Evolutionary conservation across 2,329 filamentous ascomycete species (phyloP).

Genomic region (Colletotrichum tabaci): DNA sequence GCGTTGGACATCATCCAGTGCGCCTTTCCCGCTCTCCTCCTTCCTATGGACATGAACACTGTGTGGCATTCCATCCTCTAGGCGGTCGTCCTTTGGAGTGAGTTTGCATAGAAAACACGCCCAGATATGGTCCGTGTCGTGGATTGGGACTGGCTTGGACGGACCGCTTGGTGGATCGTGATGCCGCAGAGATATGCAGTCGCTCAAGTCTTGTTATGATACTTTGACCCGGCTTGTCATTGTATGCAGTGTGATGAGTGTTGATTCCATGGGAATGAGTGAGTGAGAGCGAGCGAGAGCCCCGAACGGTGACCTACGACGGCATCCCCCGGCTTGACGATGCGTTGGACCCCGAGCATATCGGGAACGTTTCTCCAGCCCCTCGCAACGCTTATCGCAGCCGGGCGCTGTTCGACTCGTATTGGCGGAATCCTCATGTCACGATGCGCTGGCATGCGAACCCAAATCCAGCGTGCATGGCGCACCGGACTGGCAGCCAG

Average conservation of each 20-base stretch:
- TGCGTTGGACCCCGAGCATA: background rate
- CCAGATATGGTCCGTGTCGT: background rate
- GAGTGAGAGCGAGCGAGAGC: background rate
- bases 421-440: background rate
- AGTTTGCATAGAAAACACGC: background rate
- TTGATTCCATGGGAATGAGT: background rate
- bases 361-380: background rate
- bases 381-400: background rate
- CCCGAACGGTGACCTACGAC: background rate
- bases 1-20: background rate
- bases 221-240: too few relatives aligned
- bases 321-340: background rate
- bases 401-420: background rate
- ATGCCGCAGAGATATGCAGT: background rate
- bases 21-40: background rate
- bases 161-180: background rate
- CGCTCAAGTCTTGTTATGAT: too few relatives aligned
- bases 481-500: background rate
- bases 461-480: background rate
- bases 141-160: background rate
- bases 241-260: background rate
- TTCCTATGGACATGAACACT: background rate
- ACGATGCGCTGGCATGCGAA: constrained; percentile 3
- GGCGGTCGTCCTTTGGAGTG: background rate
- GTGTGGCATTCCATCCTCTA: background rate